Percentiles rank a stretch among this genome's conserved stretches.
These are phyloP conservation scores for Heterobasidion occidentale DNA, from an alignment of 1,284 basidiomycete genomes.

Conservation along the genomic window DNA sequence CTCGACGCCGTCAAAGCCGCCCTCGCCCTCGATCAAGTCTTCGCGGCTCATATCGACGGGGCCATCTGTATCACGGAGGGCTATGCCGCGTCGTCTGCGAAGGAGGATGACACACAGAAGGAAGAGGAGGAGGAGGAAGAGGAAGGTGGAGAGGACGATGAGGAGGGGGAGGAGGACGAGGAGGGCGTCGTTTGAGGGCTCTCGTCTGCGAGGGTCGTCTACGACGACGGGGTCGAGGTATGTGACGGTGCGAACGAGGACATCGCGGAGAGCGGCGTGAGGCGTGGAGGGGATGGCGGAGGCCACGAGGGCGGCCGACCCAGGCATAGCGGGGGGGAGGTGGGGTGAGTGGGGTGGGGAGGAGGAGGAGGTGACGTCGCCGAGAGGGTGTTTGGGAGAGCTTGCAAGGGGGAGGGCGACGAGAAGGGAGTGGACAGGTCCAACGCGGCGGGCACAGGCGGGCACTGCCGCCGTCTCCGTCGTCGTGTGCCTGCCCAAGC, in stretches of 20 bases:
- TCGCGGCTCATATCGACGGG: conserved; percentile 91
- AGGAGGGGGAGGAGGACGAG: conserved; percentile 81
- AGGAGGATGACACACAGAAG: conserved; percentile 82
- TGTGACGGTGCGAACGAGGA: background rate
- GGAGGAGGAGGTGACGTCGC: background rate
- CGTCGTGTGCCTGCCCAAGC: background rate
- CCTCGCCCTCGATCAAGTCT: conserved; percentile 83
- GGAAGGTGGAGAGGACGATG: conserved; percentile 86
- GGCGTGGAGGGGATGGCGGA: background rate
- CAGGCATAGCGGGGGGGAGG: background rate
- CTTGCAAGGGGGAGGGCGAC: background rate
- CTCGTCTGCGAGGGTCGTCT: conserved; percentile 9
- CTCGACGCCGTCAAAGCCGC: conserved; percentile 88
- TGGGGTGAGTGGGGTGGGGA: background rate
- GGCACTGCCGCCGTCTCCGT: background rate
- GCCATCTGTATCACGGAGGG: conserved; percentile 82
- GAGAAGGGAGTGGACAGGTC: background rate
- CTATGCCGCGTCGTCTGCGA: conserved; percentile 72
- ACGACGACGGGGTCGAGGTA: background rate
- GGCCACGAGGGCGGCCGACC: background rate
- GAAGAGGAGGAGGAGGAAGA: conserved; percentile 88
- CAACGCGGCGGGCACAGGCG: background rate
- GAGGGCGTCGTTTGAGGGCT: conserved; percentile 20
- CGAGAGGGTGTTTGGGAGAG: background rate
- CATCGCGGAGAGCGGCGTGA: background rate